phyloP scores from a whole-genome alignment of 2,329 filamentous ascomycete genomes.

The Monosporascus cannonballus region DNA sequence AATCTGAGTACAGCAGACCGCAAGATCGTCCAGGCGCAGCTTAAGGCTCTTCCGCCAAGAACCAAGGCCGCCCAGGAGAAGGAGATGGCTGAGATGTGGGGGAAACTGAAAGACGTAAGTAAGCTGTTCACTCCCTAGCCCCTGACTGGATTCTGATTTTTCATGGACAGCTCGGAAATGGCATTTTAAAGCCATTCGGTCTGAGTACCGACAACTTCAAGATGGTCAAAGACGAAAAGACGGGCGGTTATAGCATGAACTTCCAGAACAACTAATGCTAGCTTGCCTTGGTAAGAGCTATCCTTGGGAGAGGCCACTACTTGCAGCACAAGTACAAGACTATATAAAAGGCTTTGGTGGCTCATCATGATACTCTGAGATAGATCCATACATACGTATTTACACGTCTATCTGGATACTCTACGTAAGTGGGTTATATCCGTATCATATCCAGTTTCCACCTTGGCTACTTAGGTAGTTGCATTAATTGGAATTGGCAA shows the following conservation, averaged over 20 bases:
- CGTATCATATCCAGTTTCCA: background rate
- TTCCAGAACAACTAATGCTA: conserved; percentile 45
- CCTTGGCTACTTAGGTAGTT: background rate
- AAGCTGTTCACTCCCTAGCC: background rate
- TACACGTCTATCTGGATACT: too few relatives aligned
- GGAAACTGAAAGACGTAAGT: conserved; percentile 76
- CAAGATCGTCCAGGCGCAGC: conserved; percentile 60
- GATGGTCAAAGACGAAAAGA: conserved; percentile 83
- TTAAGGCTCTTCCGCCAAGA: conserved; percentile 58
- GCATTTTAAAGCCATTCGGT: conserved; percentile 87
- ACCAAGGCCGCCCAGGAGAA: conserved; percentile 75
- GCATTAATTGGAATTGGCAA: background rate
- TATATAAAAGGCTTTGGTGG: too few relatives aligned
- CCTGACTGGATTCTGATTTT: conserved; percentile 6
- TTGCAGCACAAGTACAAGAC: too few relatives aligned
- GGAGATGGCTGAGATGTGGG: conserved; percentile 97
- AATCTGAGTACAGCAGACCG: conserved; percentile 61
- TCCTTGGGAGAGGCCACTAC: background rate
- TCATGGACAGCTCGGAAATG: conserved; percentile 65
- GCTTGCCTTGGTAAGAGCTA: background rate
- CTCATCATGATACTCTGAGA: too few relatives aligned
- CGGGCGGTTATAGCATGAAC: conserved; percentile 91
- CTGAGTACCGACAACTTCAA: conserved; percentile 92
- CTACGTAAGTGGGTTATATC: too few relatives aligned
- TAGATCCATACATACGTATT: too few relatives aligned